Evolutionary conservation across 2,329 filamentous ascomycete species (phyloP).

Genomic region (Fusarium nematophilum): DNA sequence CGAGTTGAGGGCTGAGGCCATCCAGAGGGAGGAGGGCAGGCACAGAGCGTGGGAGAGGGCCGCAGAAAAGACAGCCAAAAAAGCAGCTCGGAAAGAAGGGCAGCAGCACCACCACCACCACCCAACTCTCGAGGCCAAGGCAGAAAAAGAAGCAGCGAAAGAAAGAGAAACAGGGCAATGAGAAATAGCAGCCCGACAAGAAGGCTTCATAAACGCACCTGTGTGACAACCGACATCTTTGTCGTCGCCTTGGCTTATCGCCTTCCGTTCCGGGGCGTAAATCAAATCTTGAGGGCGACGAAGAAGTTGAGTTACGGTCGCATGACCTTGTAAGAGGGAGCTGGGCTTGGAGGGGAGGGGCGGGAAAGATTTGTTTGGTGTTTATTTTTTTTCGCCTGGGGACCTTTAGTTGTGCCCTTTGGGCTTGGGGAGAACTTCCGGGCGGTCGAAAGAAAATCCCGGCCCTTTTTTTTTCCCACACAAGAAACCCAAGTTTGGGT

Average conservation of each 20-base stretch:
- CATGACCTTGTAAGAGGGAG: constrained; percentile 51
- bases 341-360: constrained; percentile 23
- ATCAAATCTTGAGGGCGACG: constrained; percentile 50
- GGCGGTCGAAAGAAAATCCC: constrained; percentile 37
- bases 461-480: constrained; percentile 7
- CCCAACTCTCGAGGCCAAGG: too few species aligned
- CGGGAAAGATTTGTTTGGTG: constrained; percentile 36
- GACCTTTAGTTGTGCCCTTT: constrained; percentile 26
- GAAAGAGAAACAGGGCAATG: neutral
- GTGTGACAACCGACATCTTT: constrained; percentile 72
- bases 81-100: constrained; percentile 8
- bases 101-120: too few species aligned
- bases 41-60: constrained; percentile 6
- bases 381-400: constrained; percentile 32
- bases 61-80: constrained; percentile 17
- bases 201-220: constrained; percentile 62
- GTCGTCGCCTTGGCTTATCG: constrained; percentile 60
- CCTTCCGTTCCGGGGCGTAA: constrained; percentile 56
- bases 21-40: constrained; percentile 10
- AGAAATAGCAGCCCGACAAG: neutral
- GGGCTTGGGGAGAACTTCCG: constrained; percentile 16
- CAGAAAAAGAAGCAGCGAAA: constrained; percentile 1
- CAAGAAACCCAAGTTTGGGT: too few species aligned
- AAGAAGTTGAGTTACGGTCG: constrained; percentile 51
- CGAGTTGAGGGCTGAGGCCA: constrained; percentile 22